Evolutionary conservation across 163 green algal genomes (phyloP), one percentile per base, ranked within the genome.

Genomic region (Chlamydomonas reinhardtii): DNA sequence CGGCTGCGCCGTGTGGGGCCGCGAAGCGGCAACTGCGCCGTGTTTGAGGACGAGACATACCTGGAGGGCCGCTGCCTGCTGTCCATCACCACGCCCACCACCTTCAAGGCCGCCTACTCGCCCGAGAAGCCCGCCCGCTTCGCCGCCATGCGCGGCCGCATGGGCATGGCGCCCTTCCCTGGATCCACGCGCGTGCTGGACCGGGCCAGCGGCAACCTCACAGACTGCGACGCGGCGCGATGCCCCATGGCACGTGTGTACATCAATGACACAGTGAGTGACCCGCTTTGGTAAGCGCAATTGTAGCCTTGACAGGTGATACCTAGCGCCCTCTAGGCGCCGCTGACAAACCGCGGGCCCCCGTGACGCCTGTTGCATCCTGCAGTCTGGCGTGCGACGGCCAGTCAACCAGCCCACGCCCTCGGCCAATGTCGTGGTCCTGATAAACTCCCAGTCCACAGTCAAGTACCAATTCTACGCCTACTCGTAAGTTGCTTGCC

Each of bases 391-490:
- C 34, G 32, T 54, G 34, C 24, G 64, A 35, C 31, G 54, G 25
- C 79, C 69, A 0, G 79, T 86, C 27, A 86, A 86, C 70, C 68
- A 64, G 79, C 69, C 69, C 69, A 70, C 34, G 15, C 54, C 69
- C 52, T 73, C 32, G 22, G 61, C 61, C 54, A 77, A 77, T 14
- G 54, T 79, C 14, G 25, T 86, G 2, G 54, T 86, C 2, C 43
- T 86, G 34, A 64, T 86, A 35, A 86, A 86, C n/a, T 54, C 79
- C 2, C 52, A 79, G 69, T 79, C 69, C 17, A 59, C 69, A 24
- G 31, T 32, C 16, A 78, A 77, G 35, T 86, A 86, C 68, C 68
- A 86, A 69, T 78, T 79, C 69, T 78, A 76, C 35, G 79, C 79
- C 1, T 86, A 86, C 69, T 35, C 43, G 77, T 84, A 43, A 75